Evolutionary conservation across 2,329 filamentous ascomycete species (phyloP).

Genomic region (Trichoderma koningii): DNA sequence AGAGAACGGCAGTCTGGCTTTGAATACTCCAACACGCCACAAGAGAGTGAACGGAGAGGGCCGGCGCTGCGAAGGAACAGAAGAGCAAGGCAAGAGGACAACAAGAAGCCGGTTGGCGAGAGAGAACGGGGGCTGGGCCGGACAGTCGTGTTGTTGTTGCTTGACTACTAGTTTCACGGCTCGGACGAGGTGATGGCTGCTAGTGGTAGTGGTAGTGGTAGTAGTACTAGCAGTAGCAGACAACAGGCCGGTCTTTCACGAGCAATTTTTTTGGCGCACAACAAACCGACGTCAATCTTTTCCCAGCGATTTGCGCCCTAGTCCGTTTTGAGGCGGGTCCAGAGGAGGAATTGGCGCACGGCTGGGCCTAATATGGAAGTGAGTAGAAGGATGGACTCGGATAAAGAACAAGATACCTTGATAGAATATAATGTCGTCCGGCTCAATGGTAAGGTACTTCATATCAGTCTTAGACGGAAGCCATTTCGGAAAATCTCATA

Average conservation of each 20-base stretch:
- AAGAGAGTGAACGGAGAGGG: not conserved
- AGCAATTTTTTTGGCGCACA: constrained; percentile 22
- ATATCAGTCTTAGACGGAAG: no score
- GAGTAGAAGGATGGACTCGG: no score
- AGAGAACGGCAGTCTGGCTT: not conserved
- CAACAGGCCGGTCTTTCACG: constrained; percentile 16
- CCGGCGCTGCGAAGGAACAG: not conserved
- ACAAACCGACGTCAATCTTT: constrained; percentile 18
- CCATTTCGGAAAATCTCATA: no score
- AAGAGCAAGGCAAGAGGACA: not conserved
- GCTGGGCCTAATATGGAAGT: no score
- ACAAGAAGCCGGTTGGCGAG: not conserved
- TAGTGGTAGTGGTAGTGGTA: no score
- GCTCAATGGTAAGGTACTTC: no score
- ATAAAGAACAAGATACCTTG: no score
- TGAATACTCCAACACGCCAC: not conserved
- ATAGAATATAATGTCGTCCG: no score
- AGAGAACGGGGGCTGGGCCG: not conserved
- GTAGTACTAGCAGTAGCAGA: not conserved
- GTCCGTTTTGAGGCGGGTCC: not conserved
- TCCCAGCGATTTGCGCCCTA: constrained; percentile 4
- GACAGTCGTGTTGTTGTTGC: not conserved
- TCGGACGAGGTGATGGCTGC: constrained; percentile 13
- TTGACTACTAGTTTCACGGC: not conserved
- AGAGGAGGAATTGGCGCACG: not conserved